Evolutionary conservation across 2,329 filamentous ascomycete species (phyloP).

Genomic region (Massarina eburnea): DNA sequence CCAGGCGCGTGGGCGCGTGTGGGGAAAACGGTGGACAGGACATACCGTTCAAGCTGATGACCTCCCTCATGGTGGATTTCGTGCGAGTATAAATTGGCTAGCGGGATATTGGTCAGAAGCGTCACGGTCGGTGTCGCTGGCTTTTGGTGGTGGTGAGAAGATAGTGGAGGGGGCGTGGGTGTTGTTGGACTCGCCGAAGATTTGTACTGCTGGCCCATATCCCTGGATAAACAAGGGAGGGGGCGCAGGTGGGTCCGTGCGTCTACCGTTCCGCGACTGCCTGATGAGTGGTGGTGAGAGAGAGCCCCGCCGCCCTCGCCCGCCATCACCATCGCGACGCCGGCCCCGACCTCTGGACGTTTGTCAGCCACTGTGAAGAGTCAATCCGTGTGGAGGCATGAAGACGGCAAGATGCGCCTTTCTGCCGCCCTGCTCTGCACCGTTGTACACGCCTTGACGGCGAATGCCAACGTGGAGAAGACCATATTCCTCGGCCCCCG

Average conservation of each 20-base stretch:
- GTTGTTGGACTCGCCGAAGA: slow-evolving; percentile 14
- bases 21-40: slow-evolving; percentile 21
- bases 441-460: slow-evolving; percentile 34
- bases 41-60: slow-evolving; percentile 98
- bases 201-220: slow-evolving; percentile 8
- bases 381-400: too few species aligned
- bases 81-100: slow-evolving; percentile 27
- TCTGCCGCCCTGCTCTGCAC: slow-evolving; percentile 32
- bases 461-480: slow-evolving; percentile 82
- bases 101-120: slow-evolving; percentile 17
- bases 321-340: too few species aligned
- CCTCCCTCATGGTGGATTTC: slow-evolving; percentile 85
- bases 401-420: slow-evolving; percentile 42
- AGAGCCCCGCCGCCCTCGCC: not conserved
- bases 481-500: slow-evolving; percentile 78
- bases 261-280: not conserved
- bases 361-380: not conserved
- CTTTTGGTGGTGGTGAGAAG: slow-evolving; percentile 22
- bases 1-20: slow-evolving; percentile 37
- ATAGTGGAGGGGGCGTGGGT: slow-evolving; percentile 22
- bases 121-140: slow-evolving; percentile 28
- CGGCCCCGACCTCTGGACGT: too few species aligned
- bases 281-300: too few species aligned
- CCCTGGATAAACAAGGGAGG: slow-evolving; percentile 7
- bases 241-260: slow-evolving; percentile 1